These are phyloP conservation scores for Malassezia restricta DNA, from an alignment of 1,284 basidiomycete species.

Conservation along the genomic window DNA sequence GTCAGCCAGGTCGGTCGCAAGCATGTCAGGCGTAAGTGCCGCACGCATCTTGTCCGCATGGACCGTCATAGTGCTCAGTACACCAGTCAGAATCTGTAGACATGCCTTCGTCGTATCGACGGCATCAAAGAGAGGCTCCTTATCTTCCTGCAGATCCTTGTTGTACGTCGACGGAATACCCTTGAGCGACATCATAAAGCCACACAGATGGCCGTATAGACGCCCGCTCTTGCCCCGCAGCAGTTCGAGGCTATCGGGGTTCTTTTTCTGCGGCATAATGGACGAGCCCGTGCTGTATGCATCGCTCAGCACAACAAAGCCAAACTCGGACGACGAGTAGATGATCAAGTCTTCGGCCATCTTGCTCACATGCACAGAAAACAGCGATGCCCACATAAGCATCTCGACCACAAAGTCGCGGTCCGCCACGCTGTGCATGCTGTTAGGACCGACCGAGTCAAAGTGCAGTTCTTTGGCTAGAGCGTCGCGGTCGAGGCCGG, in stretches of 20 bases:
- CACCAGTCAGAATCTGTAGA: conserved; percentile 84
- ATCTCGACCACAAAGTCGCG: conserved; percentile 95
- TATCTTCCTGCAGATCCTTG: conserved; percentile 97
- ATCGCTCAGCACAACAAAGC: conserved; percentile 83
- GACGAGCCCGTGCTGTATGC: conserved; percentile 97
- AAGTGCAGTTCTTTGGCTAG: conserved; percentile 43
- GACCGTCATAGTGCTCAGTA: conserved; percentile 77
- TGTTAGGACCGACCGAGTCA: conserved; percentile 41
- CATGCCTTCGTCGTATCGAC: conserved; percentile 82
- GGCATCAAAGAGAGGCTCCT: conserved; percentile 89
- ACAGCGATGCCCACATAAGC: conserved; percentile 85
- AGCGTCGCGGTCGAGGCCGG: conserved; percentile 37
- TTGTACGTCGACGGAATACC: conserved; percentile 97
- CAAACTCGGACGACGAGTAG: conserved; percentile 92
- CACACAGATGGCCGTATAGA: conserved; percentile 83
- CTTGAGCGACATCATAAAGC: conserved; percentile 94
- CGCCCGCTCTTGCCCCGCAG: conserved; percentile 89
- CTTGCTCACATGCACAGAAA: conserved; percentile 83
- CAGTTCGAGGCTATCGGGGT: conserved; percentile 89
- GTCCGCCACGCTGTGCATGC: conserved; percentile 66
- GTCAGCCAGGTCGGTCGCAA: conserved; percentile 92
- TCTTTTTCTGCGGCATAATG: conserved; percentile 99
- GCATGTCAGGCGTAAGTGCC: conserved; percentile 86
- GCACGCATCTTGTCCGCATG: conserved; percentile 76
- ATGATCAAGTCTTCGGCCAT: conserved; percentile 93